Conservation (phyloP, 306 rosid species). For the Chamaecrista fasciculata region DNA sequence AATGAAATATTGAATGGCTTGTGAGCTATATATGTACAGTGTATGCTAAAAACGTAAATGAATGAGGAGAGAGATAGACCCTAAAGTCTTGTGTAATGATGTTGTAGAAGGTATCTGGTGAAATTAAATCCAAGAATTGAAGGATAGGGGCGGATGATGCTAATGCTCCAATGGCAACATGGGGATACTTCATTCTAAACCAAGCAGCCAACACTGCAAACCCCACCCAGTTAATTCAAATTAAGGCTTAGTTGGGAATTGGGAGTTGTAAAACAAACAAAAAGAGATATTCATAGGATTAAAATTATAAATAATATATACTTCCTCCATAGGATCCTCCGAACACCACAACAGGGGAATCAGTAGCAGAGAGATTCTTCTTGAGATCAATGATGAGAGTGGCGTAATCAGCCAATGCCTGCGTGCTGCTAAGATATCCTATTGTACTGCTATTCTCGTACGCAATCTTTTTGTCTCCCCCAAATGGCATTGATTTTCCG, state of each 20-base stretch:
- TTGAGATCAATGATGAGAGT: conserved; percentile 67
- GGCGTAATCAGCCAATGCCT: conserved; percentile 90
- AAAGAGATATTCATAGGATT: too few species aligned
- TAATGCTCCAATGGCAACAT: conserved; percentile 78
- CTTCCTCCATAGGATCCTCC: conserved; percentile 99
- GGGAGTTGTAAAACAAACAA: too few species aligned
- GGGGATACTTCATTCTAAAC: conserved; percentile 91
- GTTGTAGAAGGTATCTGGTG: conserved; percentile 52
- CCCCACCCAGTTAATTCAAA: not conserved
- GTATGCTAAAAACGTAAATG: not conserved
- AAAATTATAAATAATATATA: too few species aligned
- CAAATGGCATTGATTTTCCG: conserved; percentile 83
- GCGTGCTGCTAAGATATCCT: conserved; percentile 73
- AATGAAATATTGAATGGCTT: not conserved
- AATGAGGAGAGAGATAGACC: conserved; percentile 41
- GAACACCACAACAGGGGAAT: conserved; percentile 80
- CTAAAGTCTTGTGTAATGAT: conserved; percentile 59
- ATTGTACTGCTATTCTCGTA: conserved; percentile 52
- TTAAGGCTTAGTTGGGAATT: not conserved
- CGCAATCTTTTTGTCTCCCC: conserved; percentile 51
- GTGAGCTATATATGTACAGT: not conserved
- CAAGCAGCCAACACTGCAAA: conserved; percentile 84
- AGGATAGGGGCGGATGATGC: conserved; percentile 95
- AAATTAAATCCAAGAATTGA: conserved; percentile 51
- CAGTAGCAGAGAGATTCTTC: conserved; percentile 61